Percentiles rank a stretch among this genome's conserved stretches.
phyloP scores from a whole-genome alignment of 1,284 basidiomycete genomes.

The Flammula alnicola region DNA sequence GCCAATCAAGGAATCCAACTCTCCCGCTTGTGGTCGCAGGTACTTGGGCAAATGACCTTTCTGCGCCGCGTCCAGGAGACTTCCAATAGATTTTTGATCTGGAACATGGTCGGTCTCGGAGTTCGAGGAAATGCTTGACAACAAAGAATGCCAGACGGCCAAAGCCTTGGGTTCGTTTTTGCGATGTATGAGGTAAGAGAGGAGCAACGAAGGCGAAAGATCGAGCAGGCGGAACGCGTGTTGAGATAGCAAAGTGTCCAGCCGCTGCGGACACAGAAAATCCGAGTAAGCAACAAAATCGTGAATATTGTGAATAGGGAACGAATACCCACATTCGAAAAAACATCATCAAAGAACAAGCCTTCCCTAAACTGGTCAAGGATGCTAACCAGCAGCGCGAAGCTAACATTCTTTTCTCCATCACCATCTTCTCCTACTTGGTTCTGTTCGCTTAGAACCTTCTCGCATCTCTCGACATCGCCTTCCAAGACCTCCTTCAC shows the following conservation, averaged over 20 bases:
- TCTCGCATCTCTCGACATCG: background rate
- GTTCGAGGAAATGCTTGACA: constrained; percentile 32
- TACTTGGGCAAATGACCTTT: constrained; percentile 40
- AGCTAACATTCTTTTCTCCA: constrained; percentile 16
- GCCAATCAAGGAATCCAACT: constrained; percentile 47
- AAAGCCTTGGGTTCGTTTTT: constrained; percentile 37
- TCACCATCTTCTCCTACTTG: constrained; percentile 4
- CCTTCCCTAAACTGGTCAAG: constrained; percentile 45
- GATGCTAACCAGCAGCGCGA: constrained; percentile 39
- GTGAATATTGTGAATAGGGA: background rate
- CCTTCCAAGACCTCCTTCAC: constrained; percentile 12
- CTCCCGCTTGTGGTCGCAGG: constrained; percentile 45
- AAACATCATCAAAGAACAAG: constrained; percentile 43
- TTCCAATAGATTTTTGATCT: constrained; percentile 30
- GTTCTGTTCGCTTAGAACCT: background rate
- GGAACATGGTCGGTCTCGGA: constrained; percentile 4
- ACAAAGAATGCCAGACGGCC: constrained; percentile 49
- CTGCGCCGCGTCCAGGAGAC: constrained; percentile 45
- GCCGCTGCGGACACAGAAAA: constrained; percentile 36
- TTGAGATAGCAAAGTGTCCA: constrained; percentile 48
- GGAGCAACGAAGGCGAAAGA: constrained; percentile 47
- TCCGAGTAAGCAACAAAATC: background rate
- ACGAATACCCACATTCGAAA: constrained; percentile 42
- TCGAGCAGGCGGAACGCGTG: constrained; percentile 47
- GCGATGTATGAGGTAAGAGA: constrained; percentile 52